These are phyloP conservation scores for Trichoderma sp. DNA, from an alignment of 2,329 filamentous ascomycete species.

Conservation along the genomic window DNA sequence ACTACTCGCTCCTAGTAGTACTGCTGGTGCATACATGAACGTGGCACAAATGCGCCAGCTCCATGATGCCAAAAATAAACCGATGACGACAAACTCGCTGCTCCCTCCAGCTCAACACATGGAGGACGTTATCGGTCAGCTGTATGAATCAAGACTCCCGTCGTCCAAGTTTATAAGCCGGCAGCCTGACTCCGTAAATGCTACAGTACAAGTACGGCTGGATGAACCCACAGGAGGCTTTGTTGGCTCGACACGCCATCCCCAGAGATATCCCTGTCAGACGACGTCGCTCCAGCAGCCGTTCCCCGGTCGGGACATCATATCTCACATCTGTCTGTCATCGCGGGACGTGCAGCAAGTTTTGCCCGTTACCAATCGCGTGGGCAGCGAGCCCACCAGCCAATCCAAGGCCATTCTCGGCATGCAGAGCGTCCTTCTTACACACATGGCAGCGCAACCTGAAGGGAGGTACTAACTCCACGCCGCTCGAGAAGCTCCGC, in stretches of 20 bases:
- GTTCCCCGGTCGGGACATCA: slow-evolving; percentile 19
- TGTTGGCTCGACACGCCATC: slow-evolving; percentile 9
- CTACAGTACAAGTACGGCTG: background rate
- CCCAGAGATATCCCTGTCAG: slow-evolving; percentile 11
- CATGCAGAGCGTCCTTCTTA: background rate
- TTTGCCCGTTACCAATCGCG: slow-evolving; percentile 20
- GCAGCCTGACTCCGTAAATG: background rate
- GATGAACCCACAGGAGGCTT: background rate
- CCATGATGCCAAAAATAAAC: background rate
- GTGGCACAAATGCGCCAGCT: background rate
- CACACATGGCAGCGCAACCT: background rate
- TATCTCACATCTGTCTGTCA: slow-evolving; percentile 21
- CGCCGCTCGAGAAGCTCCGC: slow-evolving; percentile 4
- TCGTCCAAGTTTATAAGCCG: background rate
- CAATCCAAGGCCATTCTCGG: background rate
- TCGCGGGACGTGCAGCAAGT: slow-evolving; percentile 18
- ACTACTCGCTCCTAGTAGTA: background rate
- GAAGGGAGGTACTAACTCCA: slow-evolving; percentile 6
- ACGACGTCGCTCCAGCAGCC: slow-evolving; percentile 14
- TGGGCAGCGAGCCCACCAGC: slow-evolving; percentile 11
- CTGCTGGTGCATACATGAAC: background rate
- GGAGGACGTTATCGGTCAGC: background rate
- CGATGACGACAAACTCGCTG: background rate
- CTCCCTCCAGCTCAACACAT: background rate
- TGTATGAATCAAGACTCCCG: background rate